Base-by-base conservation (phyloP, 257 asterid genomes). In the Rauvolfia tetraphylla region DNA sequence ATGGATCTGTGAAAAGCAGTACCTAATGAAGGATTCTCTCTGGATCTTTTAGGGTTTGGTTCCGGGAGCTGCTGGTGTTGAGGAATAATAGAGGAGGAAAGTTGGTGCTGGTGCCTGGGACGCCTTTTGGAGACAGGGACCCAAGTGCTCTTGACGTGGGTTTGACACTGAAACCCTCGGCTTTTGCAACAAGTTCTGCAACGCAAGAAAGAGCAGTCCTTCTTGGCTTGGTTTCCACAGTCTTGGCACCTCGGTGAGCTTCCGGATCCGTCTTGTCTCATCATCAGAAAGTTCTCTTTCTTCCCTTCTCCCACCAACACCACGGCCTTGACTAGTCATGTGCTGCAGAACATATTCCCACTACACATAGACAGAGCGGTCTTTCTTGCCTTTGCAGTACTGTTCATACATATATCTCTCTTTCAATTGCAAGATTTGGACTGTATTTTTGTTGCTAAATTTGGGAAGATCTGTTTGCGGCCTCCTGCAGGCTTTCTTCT, bases 111-210 rank as follows among this genome's bases (percentile, higher is more conserved):
- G 57, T 85, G 85, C 27, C 88, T 76, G 20, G 87, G 90, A 8
- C 90, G 92, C 70, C 95, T 39, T 44, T 61, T 81, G 0, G 90
- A 81, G 14, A 88, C 87, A 39, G 97, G 96, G 13, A 89, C 84
- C 97, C 97, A 92, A 68, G 97, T 92, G 86, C 96, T 92, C 75
- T 81, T 89, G n/a, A 92, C 88, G 75, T 92, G 97, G 2, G 96
- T 92, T 69, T 82, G 89, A 78, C 97, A 92, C 62, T 86, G 89
- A 67, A 86, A 89, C 11, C 93, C 95, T 59, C 96, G 87, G 81
- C 80, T 81, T 75, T 82, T 90, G 56, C 96, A 92, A 82, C 97
- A 92, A 75, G 93, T 90, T 66, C 97, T 85, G 62, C 97, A 92
- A 75, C 96, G 53, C 71, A 82, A 54, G 62, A 83, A 85, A 23